Conservation (phyloP, 805 yeast genomes). For the Pichia membranifaciens region DNA sequence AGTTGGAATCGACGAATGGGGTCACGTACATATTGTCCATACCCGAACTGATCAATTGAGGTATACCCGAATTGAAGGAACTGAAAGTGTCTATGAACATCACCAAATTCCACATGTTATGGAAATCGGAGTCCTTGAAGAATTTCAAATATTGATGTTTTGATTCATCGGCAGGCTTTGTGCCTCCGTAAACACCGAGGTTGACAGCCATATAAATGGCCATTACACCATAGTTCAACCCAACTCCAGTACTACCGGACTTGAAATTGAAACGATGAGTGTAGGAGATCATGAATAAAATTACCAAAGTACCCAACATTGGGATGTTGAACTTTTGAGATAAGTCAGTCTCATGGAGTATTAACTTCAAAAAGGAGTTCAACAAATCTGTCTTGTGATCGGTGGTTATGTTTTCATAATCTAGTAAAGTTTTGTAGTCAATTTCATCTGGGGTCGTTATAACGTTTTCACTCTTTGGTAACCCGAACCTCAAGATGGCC, state of each 20-base stretch:
- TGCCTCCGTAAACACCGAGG: slow-evolving; percentile 15
- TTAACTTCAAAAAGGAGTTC: slow-evolving; percentile 14
- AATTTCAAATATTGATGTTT: slow-evolving; percentile 7
- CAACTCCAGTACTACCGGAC: slow-evolving; percentile 16
- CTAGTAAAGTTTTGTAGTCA: slow-evolving; percentile 7
- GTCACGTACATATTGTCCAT: slow-evolving; percentile 12
- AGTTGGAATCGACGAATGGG: neutral
- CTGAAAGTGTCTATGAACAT: slow-evolving; percentile 21
- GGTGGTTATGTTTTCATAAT: slow-evolving; percentile 9
- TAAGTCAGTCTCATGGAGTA: slow-evolving; percentile 18
- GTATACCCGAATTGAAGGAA: slow-evolving; percentile 21
- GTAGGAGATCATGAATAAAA: slow-evolving; percentile 18
- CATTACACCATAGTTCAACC: slow-evolving; percentile 15
- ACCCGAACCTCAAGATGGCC: slow-evolving; percentile 17
- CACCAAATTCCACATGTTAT: slow-evolving; percentile 16
- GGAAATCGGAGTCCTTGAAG: slow-evolving; percentile 18
- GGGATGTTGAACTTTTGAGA: slow-evolving; percentile 17
- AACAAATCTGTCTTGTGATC: slow-evolving; percentile 19
- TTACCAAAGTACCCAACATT: slow-evolving; percentile 15
- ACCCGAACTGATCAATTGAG: slow-evolving; percentile 13
- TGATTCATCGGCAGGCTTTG: neutral
- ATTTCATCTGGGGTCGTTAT: slow-evolving; percentile 4
- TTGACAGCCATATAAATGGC: slow-evolving; percentile 21
- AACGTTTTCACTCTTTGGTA: slow-evolving; percentile 6
- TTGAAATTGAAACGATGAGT: slow-evolving; percentile 17